Conservation (phyloP, 176 grass and related monocot species). For the Ensete ventricosum region DNA sequence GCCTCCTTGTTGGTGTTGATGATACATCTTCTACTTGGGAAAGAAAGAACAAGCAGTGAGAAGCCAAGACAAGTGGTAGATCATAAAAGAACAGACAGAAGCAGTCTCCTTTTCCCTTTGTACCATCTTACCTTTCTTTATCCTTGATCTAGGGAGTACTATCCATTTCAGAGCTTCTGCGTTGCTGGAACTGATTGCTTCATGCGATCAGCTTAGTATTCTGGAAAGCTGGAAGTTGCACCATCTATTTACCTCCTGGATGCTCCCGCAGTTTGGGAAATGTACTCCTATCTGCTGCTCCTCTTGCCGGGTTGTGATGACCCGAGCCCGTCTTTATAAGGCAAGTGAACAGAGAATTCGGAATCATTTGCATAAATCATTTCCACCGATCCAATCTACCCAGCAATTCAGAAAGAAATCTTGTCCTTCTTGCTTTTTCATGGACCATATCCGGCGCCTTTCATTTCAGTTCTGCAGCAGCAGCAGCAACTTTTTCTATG, state of each 20-base stretch:
- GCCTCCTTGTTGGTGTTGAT: slow-evolving; percentile 31
- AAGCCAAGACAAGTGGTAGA: background rate
- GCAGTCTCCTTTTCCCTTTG: background rate
- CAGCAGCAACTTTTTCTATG: slow-evolving; percentile 39
- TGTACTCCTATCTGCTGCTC: background rate
- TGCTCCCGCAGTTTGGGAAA: background rate
- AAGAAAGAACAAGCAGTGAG: background rate
- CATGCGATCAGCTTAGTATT: background rate
- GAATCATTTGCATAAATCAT: slow-evolving; percentile 49
- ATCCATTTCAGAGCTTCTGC: background rate
- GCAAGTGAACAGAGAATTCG: slow-evolving; percentile 5
- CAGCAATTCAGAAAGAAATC: slow-evolving; percentile 77
- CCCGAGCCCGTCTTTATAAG: slow-evolving; percentile 4
- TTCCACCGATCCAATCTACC: slow-evolving; percentile 44
- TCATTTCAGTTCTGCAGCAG: slow-evolving; percentile 33
- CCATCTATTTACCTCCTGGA: background rate
- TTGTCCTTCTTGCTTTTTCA: slow-evolving; percentile 59
- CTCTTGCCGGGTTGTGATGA: background rate
- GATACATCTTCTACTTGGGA: slow-evolving; percentile 59
- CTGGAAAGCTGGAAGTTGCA: background rate
- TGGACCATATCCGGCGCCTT: slow-evolving; percentile 37
- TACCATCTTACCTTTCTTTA: background rate
- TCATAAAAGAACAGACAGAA: background rate
- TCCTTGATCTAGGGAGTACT: background rate
- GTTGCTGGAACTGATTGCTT: background rate